Evolutionary conservation across 352 stramenopile species (phyloP).

Genomic region (Globisporangium paroecandrum): DNA sequence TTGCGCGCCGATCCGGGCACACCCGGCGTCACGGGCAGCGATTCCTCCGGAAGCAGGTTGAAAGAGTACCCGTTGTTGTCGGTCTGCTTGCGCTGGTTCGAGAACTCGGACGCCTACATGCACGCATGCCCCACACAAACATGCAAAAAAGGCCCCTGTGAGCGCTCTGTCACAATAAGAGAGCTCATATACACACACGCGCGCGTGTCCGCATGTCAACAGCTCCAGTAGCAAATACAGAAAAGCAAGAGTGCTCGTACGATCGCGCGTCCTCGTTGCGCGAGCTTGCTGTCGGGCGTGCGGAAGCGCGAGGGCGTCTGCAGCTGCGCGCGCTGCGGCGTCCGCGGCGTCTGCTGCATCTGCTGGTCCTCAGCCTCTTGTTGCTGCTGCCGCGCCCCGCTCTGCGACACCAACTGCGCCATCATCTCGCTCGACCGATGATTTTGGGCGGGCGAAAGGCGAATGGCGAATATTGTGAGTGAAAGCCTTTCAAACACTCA

Average conservation of each 20-base stretch:
- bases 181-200: neutral
- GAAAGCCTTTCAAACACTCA: conserved; percentile 15
- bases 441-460: conserved; percentile 10
- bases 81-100: conserved; percentile 29
- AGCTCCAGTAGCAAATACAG: conserved; percentile 1
- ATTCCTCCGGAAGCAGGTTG: conserved; percentile 48
- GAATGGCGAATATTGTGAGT: conserved; percentile 3
- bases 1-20: conserved; percentile 26
- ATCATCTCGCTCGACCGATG: conserved; percentile 3
- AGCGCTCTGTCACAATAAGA: neutral
- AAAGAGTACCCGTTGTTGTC: conserved; percentile 42
- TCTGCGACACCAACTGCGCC: conserved; percentile 9
- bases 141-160: neutral
- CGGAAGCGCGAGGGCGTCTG: conserved; percentile 18
- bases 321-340: conserved; percentile 10
- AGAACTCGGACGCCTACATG: conserved; percentile 24
- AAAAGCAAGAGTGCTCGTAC: conserved; percentile 20
- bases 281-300: conserved; percentile 19
- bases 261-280: conserved; percentile 23
- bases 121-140: neutral
- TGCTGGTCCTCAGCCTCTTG: conserved; percentile 4
- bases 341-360: conserved; percentile 5
- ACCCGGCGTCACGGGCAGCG: conserved; percentile 18
- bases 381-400: conserved; percentile 13
- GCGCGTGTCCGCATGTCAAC: neutral